A percentile compares a stretch with the other conserved stretches of the same genome.
These are phyloP conservation scores for Elaeis oleifera DNA, from an alignment of 202 grass and related monocot species.

Conservation along the genomic window DNA sequence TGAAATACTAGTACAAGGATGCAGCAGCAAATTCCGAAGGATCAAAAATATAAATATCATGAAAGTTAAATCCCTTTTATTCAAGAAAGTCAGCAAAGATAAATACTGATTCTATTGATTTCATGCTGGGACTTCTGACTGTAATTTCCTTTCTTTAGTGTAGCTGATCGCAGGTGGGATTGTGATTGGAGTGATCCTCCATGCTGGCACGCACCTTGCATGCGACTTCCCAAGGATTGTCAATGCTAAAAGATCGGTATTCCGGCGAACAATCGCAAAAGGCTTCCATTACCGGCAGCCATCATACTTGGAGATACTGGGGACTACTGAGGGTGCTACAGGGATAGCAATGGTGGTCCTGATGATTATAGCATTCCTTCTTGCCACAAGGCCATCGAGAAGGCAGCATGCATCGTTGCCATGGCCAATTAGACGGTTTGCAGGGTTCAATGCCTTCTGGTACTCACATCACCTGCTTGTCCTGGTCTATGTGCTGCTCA, in stretches of 20 bases:
- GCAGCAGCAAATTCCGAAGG: too few species aligned
- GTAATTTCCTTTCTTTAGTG: constrained; percentile 24
- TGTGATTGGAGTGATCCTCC: constrained; percentile 49
- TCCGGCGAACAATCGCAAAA: constrained; percentile 37
- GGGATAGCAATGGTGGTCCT: constrained; percentile 67
- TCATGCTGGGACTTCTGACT: background rate
- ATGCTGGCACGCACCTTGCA: constrained; percentile 50
- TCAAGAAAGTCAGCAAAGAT: too few species aligned
- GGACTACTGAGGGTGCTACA: constrained; percentile 45
- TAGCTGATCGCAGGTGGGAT: constrained; percentile 53
- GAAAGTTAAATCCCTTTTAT: too few species aligned
- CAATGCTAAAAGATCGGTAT: constrained; percentile 30
- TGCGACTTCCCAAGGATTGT: constrained; percentile 63
- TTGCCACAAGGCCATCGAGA: constrained; percentile 42
- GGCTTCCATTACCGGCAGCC: constrained; percentile 50
- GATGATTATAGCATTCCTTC: constrained; percentile 49
- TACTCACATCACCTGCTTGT: constrained; percentile 61
- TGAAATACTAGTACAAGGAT: too few species aligned
- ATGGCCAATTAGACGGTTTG: constrained; percentile 24
- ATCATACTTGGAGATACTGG: constrained; percentile 51
- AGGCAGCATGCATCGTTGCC: constrained; percentile 38
- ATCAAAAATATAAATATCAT: too few species aligned
- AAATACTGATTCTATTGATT: too few species aligned
- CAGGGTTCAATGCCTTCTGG: constrained; percentile 67
- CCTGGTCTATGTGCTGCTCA: constrained; percentile 50